Evolutionary conservation across 1,139 yeast species (phyloP), one percentile per base, ranked within the genome.

Genomic region (Saccharomycopsis hybrid): DNA sequence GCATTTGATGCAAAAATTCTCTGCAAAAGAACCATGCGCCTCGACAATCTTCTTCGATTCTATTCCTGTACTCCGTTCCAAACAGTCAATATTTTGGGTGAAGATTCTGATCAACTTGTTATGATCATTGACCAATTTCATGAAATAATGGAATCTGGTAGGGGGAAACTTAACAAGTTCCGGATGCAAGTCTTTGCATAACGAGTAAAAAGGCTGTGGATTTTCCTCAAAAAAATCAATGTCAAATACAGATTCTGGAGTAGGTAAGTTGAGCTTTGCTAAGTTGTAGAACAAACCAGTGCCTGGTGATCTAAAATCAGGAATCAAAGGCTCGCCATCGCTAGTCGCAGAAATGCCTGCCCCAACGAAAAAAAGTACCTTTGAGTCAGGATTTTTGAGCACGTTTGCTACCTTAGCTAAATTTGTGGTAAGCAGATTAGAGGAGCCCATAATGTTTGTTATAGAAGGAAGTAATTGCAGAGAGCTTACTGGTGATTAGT

Each of bases 221-320:
- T 77, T 75, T 51, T 82, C 72, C 47, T 74, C 68, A 63, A 88
- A 87, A 65, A 79, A 92, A 33, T 82, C 89, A 35, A 90, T 83
- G 62, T 89, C 97, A 64, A 90, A 92, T 1, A 92, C 96, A 0
- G 97, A 97, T 64, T 90, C 98, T 0, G 97, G 94, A 61, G 78
- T 89, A 3, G 97, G 97, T 44, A 90, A 70, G 42, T 86, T 73
- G 39, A 90, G 69, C 55, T 79, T 74, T 42, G 85, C 77, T 51
- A 92, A 69, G 62, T 92, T 90, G 56, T 90, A 79, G 60, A 90
- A 90, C 5, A 90, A 72, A 0, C 98, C 98, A 0, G 97, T 90
- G 46, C 81, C 77, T 0, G 97, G 97, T 24, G 95, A 82, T 57
- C 97, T 72, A 63, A 92, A 92, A 62, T 92, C 97, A 0, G 97